A percentile compares a stretch with the other conserved stretches of the same genome.
Conservation (phyloP, 768 basidiomycete genomes). For the Trametes sanguinea region DNA sequence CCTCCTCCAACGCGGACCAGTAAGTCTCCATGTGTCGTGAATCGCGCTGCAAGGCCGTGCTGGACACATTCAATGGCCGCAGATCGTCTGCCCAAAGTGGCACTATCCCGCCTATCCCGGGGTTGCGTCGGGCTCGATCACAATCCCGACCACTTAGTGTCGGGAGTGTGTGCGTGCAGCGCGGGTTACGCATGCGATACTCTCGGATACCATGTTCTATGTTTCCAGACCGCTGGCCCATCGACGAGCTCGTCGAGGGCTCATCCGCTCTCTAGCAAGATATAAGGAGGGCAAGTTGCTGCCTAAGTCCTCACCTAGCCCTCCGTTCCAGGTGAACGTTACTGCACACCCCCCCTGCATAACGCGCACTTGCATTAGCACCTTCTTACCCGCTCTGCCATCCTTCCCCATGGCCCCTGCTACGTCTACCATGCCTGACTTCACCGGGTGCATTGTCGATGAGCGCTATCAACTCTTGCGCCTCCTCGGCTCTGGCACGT, state of each 20-base stretch:
- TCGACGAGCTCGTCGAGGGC: neutral
- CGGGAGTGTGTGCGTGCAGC: neutral
- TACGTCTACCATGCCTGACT: conserved; percentile 20
- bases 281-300: conserved; percentile 5
- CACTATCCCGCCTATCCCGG: neutral
- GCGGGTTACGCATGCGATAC: neutral
- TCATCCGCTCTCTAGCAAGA: neutral
- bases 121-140: neutral
- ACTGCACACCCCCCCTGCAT: conserved; percentile 1
- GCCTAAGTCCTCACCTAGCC: conserved; percentile 3
- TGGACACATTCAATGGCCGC: neutral
- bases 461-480: conserved; percentile 67
- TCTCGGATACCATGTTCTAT: neutral
- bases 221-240: neutral
- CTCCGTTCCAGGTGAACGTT: conserved; percentile 18
- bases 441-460: conserved; percentile 57
- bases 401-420: conserved; percentile 17
- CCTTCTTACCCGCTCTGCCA: neutral
- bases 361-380: neutral
- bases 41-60: too few relatives aligned
- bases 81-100: neutral
- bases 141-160: neutral
- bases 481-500: conserved; percentile 92
- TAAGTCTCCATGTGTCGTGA: too few relatives aligned
- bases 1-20: too few relatives aligned